These are phyloP conservation scores for Serendipita indica DNA, from an alignment of 768 basidiomycete species.

Conservation along the genomic window DNA sequence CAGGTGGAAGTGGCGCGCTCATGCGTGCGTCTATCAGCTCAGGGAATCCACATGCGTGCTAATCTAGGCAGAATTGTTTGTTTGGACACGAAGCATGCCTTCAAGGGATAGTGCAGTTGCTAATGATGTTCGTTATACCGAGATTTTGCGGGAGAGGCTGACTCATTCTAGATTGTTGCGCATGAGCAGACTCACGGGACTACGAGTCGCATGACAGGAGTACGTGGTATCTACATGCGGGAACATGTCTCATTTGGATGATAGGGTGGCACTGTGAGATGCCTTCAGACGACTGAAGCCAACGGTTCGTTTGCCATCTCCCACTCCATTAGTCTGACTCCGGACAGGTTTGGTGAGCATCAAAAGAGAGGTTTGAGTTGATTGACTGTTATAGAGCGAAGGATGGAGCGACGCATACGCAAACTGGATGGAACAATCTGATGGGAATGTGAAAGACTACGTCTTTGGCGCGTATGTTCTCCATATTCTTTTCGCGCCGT, in stretches of 20 bases:
- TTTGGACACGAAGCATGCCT: conserved; percentile 27
- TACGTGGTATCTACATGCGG: not conserved
- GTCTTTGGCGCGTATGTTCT: conserved; percentile 30
- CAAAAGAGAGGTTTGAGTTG: too few relatives aligned
- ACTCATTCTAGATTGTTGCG: conserved; percentile 26
- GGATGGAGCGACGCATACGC: conserved; percentile 19
- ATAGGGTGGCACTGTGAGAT: not conserved
- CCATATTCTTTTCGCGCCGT: conserved; percentile 11
- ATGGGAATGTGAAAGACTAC: conserved; percentile 9
- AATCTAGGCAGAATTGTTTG: too few relatives aligned
- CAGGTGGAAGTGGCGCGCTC: conserved; percentile 27
- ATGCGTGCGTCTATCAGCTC: conserved; percentile 19
- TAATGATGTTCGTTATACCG: conserved; percentile 34
- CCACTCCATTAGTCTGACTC: not conserved
- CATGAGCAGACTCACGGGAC: conserved; percentile 27
- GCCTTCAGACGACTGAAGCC: conserved; percentile 20
- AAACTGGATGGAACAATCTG: conserved; percentile 17
- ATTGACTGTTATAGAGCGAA: not conserved
- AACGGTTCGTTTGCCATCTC: conserved; percentile 26
- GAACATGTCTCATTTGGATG: conserved; percentile 22
- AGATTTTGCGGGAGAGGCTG: conserved; percentile 25
- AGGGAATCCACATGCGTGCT: too few relatives aligned
- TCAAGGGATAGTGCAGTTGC: conserved; percentile 49
- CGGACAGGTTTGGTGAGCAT: not conserved
- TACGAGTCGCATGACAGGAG: conserved; percentile 30